Base-by-base conservation (phyloP, 345 rosid genomes). In the Tarenaya hassleriana region DNA sequence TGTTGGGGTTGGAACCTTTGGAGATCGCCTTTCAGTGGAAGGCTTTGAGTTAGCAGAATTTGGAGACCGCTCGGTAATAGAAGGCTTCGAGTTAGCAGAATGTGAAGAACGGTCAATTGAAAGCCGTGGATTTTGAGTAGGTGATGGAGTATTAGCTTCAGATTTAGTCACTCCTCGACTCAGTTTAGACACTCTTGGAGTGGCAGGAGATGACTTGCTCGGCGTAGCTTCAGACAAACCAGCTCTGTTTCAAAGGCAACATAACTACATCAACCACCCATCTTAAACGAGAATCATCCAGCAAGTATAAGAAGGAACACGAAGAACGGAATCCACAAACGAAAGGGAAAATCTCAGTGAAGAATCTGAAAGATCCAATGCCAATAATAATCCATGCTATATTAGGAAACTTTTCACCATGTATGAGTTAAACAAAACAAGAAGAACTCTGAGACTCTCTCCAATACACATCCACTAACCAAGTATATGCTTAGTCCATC, bases 41-140 rank as follows among this genome's bases (percentile, higher is more conserved):
- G 82, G 68, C 77, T 79, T 91, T 1, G 88, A 70, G 70, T 63
- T 62, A 50, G 74, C 56, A 13, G 81, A 55, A 63, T 79, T 63
- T 1, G 81, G 84, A 17, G 94, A 82, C 13, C 76, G 76, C 4
- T 24, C 29, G 5, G 29, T 88, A 59, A 68, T 16, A 16, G 77
- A 14, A 19, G 82, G 68, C 77, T 79, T 91, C 0, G 88, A 70
- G 69, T 63, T 62, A 47, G 74, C 56, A 13, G 81, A 55, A 24
- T 5, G 29, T 2, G 81, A 82, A 35, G 98, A 83, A 17, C 77
- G 80, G 16, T 88, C 84, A n/a, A 72, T 10, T 0, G 94, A 87
- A 66, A 67, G 71, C 1, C 90, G 83, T 5, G 77, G 41, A 63
- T 64, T 81, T 33, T 58, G 91, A 50, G 70, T 52, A 1, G 88